Evolutionary conservation across 2,329 filamentous ascomycete species (phyloP), one percentile per base, ranked within the genome.

Genomic region (Colletotrichum viniferum): DNA sequence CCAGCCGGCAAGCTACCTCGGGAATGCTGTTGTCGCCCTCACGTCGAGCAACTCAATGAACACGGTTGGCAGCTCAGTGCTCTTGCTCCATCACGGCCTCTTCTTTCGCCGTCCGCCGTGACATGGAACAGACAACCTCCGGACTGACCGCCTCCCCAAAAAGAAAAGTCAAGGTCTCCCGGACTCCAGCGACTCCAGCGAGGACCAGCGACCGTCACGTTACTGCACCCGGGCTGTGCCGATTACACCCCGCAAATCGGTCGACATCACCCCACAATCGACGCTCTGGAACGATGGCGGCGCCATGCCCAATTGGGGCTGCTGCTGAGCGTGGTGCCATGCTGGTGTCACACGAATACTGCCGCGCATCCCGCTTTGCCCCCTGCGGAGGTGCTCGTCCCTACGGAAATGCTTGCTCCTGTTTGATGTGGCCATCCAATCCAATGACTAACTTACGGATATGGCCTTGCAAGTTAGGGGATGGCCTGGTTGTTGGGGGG

Each of bases 261-360:
- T 73, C 73, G 73, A 75, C 69, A 73, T 75, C 73, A 75, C 73
- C 73, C 73, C 73, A 75, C 73, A 75, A 75, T 75, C 69, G 69
- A 67, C 73, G 58, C 69, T 64, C 69, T 75, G 69, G 73, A 36
- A 73, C 73, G 73, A 75, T 73, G 69, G 63, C 73, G 43, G 48
- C 73, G 58, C 73, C 73, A 75, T 73, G 63, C 73, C 73, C 34
- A 48, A 60, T 73, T 75, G 63, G 69, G 63, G 69, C 63, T n/a
- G 43, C 24, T 64, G 62, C 73, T 73, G 63, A 64, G 56, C 63
- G 69, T 75, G 73, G 73, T 75, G 73, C 73, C 55, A 75, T 75
- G 63, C 18, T 75, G 73, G 52, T 58, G 52, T 68, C 68, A 74
- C 73, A 75, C 69, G 58, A 65, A 64, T 55, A 48, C 64, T 73